Percentiles rank a stretch among this genome's conserved stretches.
Conservation (phyloP, 495 filamentous ascomycete genomes). For the Cercophora newfieldiana region DNA sequence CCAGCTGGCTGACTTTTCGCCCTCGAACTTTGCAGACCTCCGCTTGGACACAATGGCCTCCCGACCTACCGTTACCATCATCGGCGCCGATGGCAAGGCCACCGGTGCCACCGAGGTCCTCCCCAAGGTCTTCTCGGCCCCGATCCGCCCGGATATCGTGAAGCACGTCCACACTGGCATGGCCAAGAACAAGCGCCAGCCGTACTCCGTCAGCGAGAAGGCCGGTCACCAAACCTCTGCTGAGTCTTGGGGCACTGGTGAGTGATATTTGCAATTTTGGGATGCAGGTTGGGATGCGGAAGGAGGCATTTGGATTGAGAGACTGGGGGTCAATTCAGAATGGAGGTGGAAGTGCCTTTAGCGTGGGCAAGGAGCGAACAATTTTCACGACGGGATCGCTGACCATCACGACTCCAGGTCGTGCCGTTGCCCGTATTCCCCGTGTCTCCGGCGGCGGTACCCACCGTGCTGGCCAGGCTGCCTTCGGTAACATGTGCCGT, state of each 20-base stretch:
- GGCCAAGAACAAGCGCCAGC: slow-evolving; percentile 99
- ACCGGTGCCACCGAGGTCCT: slow-evolving; percentile 84
- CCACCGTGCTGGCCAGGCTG: slow-evolving; percentile 99
- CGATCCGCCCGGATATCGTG: slow-evolving; percentile 98
- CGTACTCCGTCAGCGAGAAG: slow-evolving; percentile 99
- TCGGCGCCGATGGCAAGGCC: slow-evolving; percentile 87
- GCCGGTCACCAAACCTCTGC: slow-evolving; percentile 99
- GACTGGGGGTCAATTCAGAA: background rate
- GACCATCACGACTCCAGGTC: slow-evolving; percentile 57
- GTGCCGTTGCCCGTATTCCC: slow-evolving; percentile 99
- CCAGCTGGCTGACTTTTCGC: background rate
- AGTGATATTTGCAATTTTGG: slow-evolving; percentile 46
- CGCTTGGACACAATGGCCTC: slow-evolving; percentile 72
- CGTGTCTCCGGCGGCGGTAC: slow-evolving; percentile 99
- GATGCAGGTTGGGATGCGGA: background rate
- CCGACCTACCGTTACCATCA: slow-evolving; percentile 92
- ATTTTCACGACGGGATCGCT: slow-evolving; percentile 6
- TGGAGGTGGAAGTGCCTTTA: slow-evolving; percentile 9
- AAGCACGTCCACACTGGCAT: slow-evolving; percentile 98
- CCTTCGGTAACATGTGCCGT: slow-evolving; percentile 99
- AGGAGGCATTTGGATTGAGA: background rate
- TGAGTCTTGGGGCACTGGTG: slow-evolving; percentile 99
- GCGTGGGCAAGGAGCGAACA: background rate
- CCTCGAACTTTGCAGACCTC: slow-evolving; percentile 21
- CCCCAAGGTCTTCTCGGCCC: slow-evolving; percentile 89